Evolutionary conservation across 495 filamentous ascomycete species (phyloP).

Genomic region (Chaetomidium leptoderma): DNA sequence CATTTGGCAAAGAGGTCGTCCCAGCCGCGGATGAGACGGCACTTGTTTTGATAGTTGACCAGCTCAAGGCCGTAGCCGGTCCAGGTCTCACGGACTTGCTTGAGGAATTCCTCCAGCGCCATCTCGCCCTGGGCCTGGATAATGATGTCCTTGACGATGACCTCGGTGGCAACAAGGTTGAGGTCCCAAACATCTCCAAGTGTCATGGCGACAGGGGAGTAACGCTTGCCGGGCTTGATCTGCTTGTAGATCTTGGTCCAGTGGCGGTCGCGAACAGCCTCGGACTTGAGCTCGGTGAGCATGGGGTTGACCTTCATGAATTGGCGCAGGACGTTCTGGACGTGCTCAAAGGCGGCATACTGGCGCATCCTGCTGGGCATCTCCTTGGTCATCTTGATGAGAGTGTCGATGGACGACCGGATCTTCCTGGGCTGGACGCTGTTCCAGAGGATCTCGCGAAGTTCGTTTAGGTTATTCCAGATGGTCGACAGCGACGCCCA

Average conservation of each 20-base stretch:
- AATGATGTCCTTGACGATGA: constrained; percentile 84
- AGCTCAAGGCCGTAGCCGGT: constrained; percentile 89
- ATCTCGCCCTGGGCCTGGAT: constrained; percentile 96
- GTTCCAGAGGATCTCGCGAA: constrained; percentile 85
- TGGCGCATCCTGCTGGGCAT: constrained; percentile 99
- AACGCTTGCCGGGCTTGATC: constrained; percentile 82
- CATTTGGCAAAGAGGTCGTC: constrained; percentile 98
- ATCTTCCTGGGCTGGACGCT: constrained; percentile 91
- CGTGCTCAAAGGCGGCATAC: constrained; percentile 97
- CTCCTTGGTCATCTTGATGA: constrained; percentile 97
- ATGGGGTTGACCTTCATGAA: constrained; percentile 85
- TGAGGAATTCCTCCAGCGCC: constrained; percentile 96
- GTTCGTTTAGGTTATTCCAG: constrained; percentile 93
- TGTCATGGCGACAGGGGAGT: constrained; percentile 87
- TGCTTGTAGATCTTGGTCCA: constrained; percentile 97
- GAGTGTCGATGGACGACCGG: constrained; percentile 75
- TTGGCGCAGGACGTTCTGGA: constrained; percentile 84
- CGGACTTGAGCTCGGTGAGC: constrained; percentile 88
- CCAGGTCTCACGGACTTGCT: constrained; percentile 95
- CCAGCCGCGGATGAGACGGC: constrained; percentile 93
- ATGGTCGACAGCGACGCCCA: constrained; percentile 93
- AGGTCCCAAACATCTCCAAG: constrained; percentile 98
- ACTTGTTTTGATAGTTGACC: constrained; percentile 96
- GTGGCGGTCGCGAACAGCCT: constrained; percentile 91
- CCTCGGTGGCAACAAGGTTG: constrained; percentile 78